phyloP scores from a whole-genome alignment of 495 filamentous ascomycete genomes.

The Trichoderma virens region DNA sequence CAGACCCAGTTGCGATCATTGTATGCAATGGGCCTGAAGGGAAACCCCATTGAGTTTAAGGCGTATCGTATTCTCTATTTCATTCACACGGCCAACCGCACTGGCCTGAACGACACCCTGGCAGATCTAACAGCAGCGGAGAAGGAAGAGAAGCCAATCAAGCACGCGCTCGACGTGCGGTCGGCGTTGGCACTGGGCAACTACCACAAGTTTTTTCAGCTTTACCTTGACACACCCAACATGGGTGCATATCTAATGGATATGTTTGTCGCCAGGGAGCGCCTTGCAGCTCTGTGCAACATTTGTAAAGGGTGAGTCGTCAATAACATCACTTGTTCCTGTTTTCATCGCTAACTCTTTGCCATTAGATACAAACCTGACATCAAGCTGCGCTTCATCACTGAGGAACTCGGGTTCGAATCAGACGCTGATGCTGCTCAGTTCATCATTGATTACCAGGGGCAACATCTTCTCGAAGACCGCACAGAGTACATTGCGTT shows the following conservation, averaged over 20 bases:
- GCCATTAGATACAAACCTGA: constrained; percentile 74
- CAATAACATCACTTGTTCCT: constrained; percentile 4
- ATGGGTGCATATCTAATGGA: constrained; percentile 99
- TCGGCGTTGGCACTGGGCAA: constrained; percentile 89
- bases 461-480: constrained; percentile 70
- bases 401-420: constrained; percentile 92
- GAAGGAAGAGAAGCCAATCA: constrained; percentile 72
- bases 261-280: constrained; percentile 93
- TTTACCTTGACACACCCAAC: constrained; percentile 89
- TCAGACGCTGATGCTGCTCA: constrained; percentile 81
- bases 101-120: constrained; percentile 93
- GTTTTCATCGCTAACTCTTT: constrained; percentile 27
- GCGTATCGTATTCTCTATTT: constrained; percentile 99
- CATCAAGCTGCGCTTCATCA: constrained; percentile 82
- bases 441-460: constrained; percentile 74
- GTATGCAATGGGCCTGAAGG: constrained; percentile 77
- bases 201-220: constrained; percentile 92
- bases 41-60: constrained; percentile 92
- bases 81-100: constrained; percentile 97
- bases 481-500: constrained; percentile 64
- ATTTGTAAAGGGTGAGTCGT: constrained; percentile 87
- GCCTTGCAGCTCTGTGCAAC: constrained; percentile 76
- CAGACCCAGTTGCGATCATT: constrained; percentile 92
- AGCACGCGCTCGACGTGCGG: constrained; percentile 86
- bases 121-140: constrained; percentile 97